Base-by-base conservation (phyloP, 306 rosid species). In the Hippophae tibetana region DNA sequence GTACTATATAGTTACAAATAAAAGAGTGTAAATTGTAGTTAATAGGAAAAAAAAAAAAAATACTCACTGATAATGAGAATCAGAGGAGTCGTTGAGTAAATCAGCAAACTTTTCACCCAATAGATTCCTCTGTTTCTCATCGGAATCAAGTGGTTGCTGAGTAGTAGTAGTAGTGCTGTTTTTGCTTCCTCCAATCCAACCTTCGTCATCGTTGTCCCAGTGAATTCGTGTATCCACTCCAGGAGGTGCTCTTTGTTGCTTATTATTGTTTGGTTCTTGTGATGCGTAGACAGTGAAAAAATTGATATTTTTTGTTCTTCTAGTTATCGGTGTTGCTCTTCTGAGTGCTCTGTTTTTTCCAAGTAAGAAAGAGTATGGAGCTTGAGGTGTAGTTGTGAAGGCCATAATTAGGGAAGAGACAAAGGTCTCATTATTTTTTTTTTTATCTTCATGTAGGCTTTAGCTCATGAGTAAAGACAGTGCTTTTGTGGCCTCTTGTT, bases 161-260 rank as follows among this genome's bases (percentile, higher is more conserved):
- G 40, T 53, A 27, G 23, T 8, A 8, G 43, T 5, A 11, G 57
- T 8, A n/a, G 54, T 52, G 41, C 42, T 13, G 41, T 43, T 14
- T 8, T 10, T 52, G 61, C 62, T 59, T 51, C 82, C 84, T 63
- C 97, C 96, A 67, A 90, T 54, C 97, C 95, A 90, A 6, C 97
- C 96, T 43, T 90, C 97, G 58, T 90, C 92, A 40, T 85, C 81
- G 44, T 81, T 90, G 7, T 81, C 82, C 84, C 90, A 87, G 49
- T 85, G 97, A 57, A 90, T 87, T 79, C 97, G 79, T 3, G 97
- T 87, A 74, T 90, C 94, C 40, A 79, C 72, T 26, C 87, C 94
- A 10, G 92, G 90, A 11, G 83, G 81, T 7, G 85, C 68, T 64
- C 69, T 69, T 52, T 40, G 61, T 38, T 72, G 74, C 42, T 61